Evolutionary conservation across 345 rosid genomes (phyloP), one percentile per base, ranked within the genome.

Genomic region (Salix suchowensis): DNA sequence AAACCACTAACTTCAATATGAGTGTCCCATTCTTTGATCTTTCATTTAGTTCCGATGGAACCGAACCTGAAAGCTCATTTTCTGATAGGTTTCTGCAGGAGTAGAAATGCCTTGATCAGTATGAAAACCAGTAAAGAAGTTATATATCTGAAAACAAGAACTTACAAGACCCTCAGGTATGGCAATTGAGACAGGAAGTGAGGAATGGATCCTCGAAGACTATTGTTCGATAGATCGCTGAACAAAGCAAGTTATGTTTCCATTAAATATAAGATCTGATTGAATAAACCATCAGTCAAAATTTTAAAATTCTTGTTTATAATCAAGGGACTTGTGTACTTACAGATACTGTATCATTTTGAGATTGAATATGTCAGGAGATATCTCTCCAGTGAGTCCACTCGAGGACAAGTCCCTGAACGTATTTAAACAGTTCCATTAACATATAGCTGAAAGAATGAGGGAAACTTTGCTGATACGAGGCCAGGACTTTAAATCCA

Each of bases 151-250:
- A 18, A 19, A 13, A 24, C 40, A 13, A 36, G 30, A 2, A 87
- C 93, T 87, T 73, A 90, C 92, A 92, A 72, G 77, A 75, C 12
- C 50, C 28, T 88, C 69, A 92, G 77, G 52, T 34, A 60, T 15
- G 72, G 23, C 84, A 89, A 48, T 30, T 76, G 52, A 5, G 85
- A 77, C 0, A 92, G 76, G 73, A 83, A 76, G 0, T 15, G 72
- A 2, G 97, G 94, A 46, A 92, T 72, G 0, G 71, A 16, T 67
- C 94, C 94, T 34, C 75, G 74, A 70, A 92, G 77, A 67, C 37
- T 81, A 71, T 87, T 90, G 54, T 82, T 79, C 4, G 95, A 92
- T 36, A 90, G 80, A 76, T 90, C 94, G 84, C 97, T 90, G 86
- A 1, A 18, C 26, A 26, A 70, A n/a, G 7, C 34, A 62, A 42